Evolutionary conservation across 495 filamentous ascomycete genomes (phyloP).

Genomic region (Penicillium waksmanii): DNA sequence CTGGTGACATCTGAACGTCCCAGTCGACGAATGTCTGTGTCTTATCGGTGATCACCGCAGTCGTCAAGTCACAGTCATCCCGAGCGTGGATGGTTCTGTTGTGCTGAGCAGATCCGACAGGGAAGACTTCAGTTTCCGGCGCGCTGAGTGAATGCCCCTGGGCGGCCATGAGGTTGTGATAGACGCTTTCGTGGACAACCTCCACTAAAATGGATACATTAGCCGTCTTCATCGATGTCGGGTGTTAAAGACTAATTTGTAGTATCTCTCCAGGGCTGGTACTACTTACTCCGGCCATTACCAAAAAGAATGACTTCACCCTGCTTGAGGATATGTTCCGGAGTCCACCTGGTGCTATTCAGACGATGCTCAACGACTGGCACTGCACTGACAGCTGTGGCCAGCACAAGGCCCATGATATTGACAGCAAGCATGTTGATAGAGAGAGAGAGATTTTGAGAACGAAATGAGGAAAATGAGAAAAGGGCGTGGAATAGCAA

Average conservation of each 20-base stretch:
- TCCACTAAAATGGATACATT: constrained; percentile 4
- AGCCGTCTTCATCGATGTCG: not conserved
- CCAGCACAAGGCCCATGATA: not conserved
- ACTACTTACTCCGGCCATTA: constrained; percentile 7
- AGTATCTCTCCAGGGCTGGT: no score
- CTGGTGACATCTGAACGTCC: constrained; percentile 21
- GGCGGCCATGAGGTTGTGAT: not conserved
- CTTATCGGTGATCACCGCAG: constrained; percentile 10
- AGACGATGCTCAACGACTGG: constrained; percentile 2
- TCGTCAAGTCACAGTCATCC: constrained; percentile 2
- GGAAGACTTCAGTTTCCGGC: not conserved
- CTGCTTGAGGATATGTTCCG: constrained; percentile 17
- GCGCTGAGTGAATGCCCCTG: not conserved
- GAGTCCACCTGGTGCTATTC: constrained; percentile 17
- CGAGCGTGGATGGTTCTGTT: constrained; percentile 4
- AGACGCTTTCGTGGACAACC: constrained; percentile 12
- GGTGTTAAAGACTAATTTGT: not conserved
- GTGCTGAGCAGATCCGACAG: not conserved
- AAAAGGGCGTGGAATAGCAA: not conserved
- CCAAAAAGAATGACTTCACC: constrained; percentile 15
- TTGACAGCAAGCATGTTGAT: constrained; percentile 4
- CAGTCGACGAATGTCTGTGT: constrained; percentile 17
- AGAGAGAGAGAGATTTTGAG: not conserved
- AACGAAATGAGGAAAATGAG: not conserved
- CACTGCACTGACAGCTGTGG: constrained; percentile 6